Conservation (phyloP, 306 rosid genomes). For the Fragaria vesca region DNA sequence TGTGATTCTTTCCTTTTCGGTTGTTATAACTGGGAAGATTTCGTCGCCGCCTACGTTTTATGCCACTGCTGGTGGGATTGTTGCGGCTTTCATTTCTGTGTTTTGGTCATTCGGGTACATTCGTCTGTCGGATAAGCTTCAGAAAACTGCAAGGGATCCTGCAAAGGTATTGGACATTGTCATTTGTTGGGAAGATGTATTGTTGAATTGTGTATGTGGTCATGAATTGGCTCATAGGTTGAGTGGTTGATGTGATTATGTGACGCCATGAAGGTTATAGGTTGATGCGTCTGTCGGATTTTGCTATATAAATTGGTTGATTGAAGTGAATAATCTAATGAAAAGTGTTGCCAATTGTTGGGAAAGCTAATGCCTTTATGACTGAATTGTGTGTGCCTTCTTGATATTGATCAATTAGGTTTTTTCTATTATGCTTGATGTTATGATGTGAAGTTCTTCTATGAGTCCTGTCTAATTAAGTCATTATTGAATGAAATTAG, state of each 20-base stretch:
- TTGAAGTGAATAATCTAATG: not conserved
- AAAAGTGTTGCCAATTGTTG: not conserved
- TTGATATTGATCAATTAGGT: not conserved
- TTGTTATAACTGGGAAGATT: conserved; percentile 72
- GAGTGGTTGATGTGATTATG: not conserved
- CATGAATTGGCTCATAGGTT: not conserved
- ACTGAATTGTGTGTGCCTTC: conserved; percentile 6
- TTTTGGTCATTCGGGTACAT: conserved; percentile 98
- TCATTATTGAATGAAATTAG: not conserved
- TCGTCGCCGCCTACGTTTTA: conserved; percentile 88
- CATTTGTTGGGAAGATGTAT: not conserved
- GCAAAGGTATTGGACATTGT: conserved; percentile 60
- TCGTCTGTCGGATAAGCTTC: conserved; percentile 85
- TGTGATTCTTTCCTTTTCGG: conserved; percentile 88
- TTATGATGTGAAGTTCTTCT: not conserved
- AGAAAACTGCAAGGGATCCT: conserved; percentile 71
- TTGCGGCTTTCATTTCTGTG: conserved; percentile 83
- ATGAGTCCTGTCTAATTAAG: not conserved
- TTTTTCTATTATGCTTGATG: not conserved
- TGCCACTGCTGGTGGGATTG: conserved; percentile 91
- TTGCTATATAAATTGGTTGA: not conserved
- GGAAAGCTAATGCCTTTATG: not conserved
- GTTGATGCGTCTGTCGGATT: not conserved
- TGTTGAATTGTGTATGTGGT: not conserved
- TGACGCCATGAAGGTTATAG: not conserved